Conservation (phyloP, 148 eudicot species). For the Rhododendron ovatum region DNA sequence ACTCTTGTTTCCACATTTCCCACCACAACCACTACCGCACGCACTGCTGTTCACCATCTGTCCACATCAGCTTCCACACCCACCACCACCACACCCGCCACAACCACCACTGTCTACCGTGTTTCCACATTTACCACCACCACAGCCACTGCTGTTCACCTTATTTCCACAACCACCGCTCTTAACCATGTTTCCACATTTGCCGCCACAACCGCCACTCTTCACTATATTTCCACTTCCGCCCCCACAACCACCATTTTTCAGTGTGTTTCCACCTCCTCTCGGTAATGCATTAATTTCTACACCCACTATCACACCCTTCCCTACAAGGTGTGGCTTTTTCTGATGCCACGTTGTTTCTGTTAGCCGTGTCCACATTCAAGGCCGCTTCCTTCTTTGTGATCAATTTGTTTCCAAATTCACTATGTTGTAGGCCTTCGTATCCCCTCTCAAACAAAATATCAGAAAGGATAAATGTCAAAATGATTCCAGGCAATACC, state of each 20-base stretch:
- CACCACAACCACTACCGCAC: slow-evolving; percentile 27
- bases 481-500: slow-evolving; percentile 43
- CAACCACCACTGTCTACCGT: slow-evolving; percentile 13
- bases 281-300: background rate
- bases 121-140: slow-evolving; percentile 21
- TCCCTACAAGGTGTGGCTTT: slow-evolving; percentile 3
- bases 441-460: slow-evolving; percentile 49
- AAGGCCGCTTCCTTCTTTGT: slow-evolving; percentile 12
- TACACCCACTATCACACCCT: slow-evolving; percentile 23
- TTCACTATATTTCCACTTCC: slow-evolving; percentile 20
- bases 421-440: slow-evolving; percentile 18
- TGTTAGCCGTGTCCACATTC: slow-evolving; percentile 13
- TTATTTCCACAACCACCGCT: slow-evolving; percentile 21
- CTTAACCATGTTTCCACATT: slow-evolving; percentile 1
- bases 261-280: slow-evolving; percentile 15
- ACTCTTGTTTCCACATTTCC: slow-evolving; percentile 19
- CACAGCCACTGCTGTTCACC: slow-evolving; percentile 16
- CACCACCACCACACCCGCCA: slow-evolving; percentile 15
- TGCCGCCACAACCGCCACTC: slow-evolving; percentile 34
- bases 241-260: slow-evolving; percentile 3
- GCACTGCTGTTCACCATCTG: slow-evolving; percentile 7
- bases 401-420: slow-evolving; percentile 14
- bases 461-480: slow-evolving; percentile 57
- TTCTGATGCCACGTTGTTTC: background rate
- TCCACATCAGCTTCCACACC: slow-evolving; percentile 20